These are phyloP conservation scores for Diospyros kaki DNA, from an alignment of 148 eudicot species.

Conservation along the genomic window DNA sequence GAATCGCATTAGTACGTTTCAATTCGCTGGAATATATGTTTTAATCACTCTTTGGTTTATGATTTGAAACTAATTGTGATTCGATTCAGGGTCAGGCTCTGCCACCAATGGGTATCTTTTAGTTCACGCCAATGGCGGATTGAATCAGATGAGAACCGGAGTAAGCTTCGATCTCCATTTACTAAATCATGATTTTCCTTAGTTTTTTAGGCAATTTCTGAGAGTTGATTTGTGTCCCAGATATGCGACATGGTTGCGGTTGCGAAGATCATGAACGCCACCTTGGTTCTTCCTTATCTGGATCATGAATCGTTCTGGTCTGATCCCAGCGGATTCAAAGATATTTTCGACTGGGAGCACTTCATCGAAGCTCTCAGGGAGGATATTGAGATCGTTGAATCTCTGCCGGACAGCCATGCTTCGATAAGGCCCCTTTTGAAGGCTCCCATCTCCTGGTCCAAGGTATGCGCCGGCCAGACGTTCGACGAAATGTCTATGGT, in stretches of 20 bases:
- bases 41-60: neutral
- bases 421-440: constrained; percentile 30
- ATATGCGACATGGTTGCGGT: constrained; percentile 79
- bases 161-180: constrained; percentile 22
- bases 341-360: constrained; percentile 62
- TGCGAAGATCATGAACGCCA: constrained; percentile 71
- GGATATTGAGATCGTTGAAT: constrained; percentile 45
- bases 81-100: constrained; percentile 19
- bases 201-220: neutral
- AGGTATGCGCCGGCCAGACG: constrained; percentile 26
- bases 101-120: constrained; percentile 49
- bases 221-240: constrained; percentile 23
- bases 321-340: constrained; percentile 73
- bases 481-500: neutral
- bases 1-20: constrained; percentile 33
- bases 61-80: neutral
- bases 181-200: neutral
- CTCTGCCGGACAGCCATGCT: constrained; percentile 40
- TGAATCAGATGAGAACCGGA: constrained; percentile 70
- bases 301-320: constrained; percentile 76
- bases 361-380: constrained; percentile 49
- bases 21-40: neutral
- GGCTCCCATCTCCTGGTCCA: constrained; percentile 76
- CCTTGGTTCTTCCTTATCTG: constrained; percentile 61
- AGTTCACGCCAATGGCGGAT: constrained; percentile 51